phyloP scores from a whole-genome alignment of 495 filamentous ascomycete genomes.

The Podospora bellae-mahoneyi region DNA sequence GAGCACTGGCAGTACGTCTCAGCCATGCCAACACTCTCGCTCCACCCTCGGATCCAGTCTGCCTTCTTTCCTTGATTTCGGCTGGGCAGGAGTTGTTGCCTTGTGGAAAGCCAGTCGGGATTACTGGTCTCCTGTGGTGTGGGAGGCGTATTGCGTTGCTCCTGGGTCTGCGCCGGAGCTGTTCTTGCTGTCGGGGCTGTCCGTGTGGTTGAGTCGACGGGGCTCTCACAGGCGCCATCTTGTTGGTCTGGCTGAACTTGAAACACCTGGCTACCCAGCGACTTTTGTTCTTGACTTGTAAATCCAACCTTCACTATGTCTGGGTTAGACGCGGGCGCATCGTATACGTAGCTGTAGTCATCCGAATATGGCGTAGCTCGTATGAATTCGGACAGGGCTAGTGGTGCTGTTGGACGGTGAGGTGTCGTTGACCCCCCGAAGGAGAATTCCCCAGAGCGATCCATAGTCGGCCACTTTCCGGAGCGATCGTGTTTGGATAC shows the following conservation, averaged over 20 bases:
- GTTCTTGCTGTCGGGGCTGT: slow-evolving; percentile 8
- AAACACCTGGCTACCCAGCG: background rate
- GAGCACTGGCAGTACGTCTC: slow-evolving; percentile 33
- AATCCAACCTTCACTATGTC: background rate
- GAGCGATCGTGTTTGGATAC: background rate
- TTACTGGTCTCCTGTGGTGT: background rate
- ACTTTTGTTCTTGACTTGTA: background rate
- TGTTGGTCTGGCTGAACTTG: slow-evolving; percentile 6
- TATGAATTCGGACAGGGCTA: slow-evolving; percentile 30
- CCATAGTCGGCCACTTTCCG: slow-evolving; percentile 20
- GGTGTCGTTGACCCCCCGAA: slow-evolving; percentile 15
- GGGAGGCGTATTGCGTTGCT: slow-evolving; percentile 2
- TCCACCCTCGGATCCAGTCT: slow-evolving; percentile 38
- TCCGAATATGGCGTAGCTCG: slow-evolving; percentile 20
- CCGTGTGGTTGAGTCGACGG: slow-evolving; percentile 7
- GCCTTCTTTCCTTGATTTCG: slow-evolving; percentile 31
- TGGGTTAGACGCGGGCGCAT: slow-evolving; percentile 11
- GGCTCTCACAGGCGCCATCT: slow-evolving; percentile 11
- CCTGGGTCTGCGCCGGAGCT: slow-evolving; percentile 3
- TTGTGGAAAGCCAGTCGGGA: slow-evolving; percentile 27
- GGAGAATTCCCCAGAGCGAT: slow-evolving; percentile 22
- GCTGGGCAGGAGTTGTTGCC: slow-evolving; percentile 30
- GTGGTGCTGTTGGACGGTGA: slow-evolving; percentile 22
- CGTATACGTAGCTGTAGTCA: slow-evolving; percentile 21
- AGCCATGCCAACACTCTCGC: slow-evolving; percentile 26